Evolutionary conservation across 805 yeast species (phyloP).

Genomic region (Saccharomyces cerevisiae): DNA sequence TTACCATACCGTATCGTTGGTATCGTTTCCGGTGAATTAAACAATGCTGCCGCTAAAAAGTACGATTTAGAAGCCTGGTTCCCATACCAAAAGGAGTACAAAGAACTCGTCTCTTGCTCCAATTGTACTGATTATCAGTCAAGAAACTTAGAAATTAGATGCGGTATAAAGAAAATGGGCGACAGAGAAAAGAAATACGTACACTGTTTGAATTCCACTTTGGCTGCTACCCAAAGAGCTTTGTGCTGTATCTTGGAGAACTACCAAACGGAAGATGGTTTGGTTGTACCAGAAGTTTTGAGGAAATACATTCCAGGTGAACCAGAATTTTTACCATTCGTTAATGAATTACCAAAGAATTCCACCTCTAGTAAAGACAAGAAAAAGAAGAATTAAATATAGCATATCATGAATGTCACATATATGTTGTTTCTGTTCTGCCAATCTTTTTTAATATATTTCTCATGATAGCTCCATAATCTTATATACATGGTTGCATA

Average conservation of each 20-base stretch:
- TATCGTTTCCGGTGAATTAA: slow-evolving; percentile 95
- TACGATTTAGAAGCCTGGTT: slow-evolving; percentile 99
- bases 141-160: slow-evolving; percentile 95
- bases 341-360: slow-evolving; percentile 88
- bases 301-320: slow-evolving; percentile 96
- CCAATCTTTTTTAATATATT: neutral
- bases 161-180: slow-evolving; percentile 93
- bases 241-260: slow-evolving; percentile 94
- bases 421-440: neutral
- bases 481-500: neutral
- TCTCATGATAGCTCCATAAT: neutral
- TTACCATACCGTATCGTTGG: slow-evolving; percentile 96
- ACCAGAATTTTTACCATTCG: slow-evolving; percentile 91
- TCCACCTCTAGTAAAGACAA: slow-evolving; percentile 70
- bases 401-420: neutral
- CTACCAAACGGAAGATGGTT: slow-evolving; percentile 95
- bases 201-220: slow-evolving; percentile 94
- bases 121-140: slow-evolving; percentile 99
- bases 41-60: slow-evolving; percentile 98
- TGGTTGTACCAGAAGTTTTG: slow-evolving; percentile 87
- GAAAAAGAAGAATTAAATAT: slow-evolving; percentile 27
- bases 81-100: slow-evolving; percentile 98
- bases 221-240: slow-evolving; percentile 97
- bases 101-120: slow-evolving; percentile 96
- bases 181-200: slow-evolving; percentile 96